Base-by-base conservation (phyloP, 2,329 filamentous ascomycete species). In the Pyrenophora teres region DNA sequence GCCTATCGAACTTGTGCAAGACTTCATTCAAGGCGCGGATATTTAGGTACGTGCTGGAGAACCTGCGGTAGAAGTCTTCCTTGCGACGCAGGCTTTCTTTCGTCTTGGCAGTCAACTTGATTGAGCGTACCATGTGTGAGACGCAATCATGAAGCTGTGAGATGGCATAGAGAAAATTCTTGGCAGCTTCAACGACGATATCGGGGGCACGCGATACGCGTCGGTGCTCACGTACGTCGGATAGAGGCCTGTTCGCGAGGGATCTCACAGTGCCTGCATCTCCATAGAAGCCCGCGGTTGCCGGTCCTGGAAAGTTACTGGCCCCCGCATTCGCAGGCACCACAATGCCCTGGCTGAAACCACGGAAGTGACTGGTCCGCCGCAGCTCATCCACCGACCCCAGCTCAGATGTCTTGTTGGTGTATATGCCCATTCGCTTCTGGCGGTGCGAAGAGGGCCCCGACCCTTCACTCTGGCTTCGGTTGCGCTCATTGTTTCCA, bases 381-480 rank as follows among this genome's bases (percentile, higher is more conserved):
- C 75, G 74, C 41, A 76, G 72, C 63, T 84, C 82, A 50, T 83
- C 78, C 27, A 84, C 71, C 2, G 80, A 78, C 23, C 77, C 77
- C 40, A 84, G 70, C 47, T 82, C 83, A 9, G 78, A 79, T 18
- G 80, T 79, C 63, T 84, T 83, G 63, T 80, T 79, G 39, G 79
- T 81, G 30, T 86, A 78, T 42, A 85, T 80, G 19, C 83, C 84
- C 79, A 86, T 85, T 15, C 84, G 78, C 61, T 84, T 83, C 53
- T 77, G 79, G 21, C 82, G 80, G 25, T 77, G 70, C 67, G 77
- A 76, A 69, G 81, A 66, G 74, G 80, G 60, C 1, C 73, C 72
- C 4, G 83, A 78, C 18, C 83, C 83, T 68, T 87, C 84, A 55
- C 84, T 87, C 54, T 85, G 82, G 63, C 83, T 87, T 59, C 84